phyloP scores from a whole-genome alignment of 768 basidiomycete species.

The Candolleomyces eurysporus region DNA sequence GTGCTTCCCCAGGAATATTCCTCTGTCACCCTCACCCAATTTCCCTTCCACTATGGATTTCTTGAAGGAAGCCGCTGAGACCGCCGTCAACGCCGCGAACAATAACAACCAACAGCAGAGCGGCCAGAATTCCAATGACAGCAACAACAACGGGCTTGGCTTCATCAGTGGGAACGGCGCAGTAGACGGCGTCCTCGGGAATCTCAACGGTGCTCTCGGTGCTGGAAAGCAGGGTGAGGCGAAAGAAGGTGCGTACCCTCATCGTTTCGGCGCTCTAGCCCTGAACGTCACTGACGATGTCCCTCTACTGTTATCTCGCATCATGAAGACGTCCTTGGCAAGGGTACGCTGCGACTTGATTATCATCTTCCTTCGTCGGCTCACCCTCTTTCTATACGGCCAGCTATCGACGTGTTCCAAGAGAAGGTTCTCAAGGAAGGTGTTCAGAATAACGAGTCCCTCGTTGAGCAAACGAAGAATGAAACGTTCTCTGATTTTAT shows the following conservation, averaged over 20 bases:
- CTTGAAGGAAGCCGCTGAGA: conserved; percentile 10
- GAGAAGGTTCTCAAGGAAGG: conserved; percentile 27
- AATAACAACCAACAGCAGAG: neutral
- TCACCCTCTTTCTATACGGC: neutral
- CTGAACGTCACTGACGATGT: no score
- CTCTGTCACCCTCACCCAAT: neutral
- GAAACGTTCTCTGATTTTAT: conserved; percentile 30
- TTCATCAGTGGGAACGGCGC: neutral
- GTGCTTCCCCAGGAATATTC: neutral
- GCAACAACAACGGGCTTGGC: neutral
- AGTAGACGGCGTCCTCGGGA: conserved; percentile 1
- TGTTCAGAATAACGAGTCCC: conserved; percentile 31
- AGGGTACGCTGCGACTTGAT: conserved; percentile 13
- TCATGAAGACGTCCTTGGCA: conserved; percentile 16
- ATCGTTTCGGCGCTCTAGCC: no score
- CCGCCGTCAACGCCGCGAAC: neutral
- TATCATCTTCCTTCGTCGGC: neutral
- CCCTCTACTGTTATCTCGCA: no score
- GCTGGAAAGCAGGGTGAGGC: conserved; percentile 16
- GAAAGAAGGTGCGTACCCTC: conserved; percentile 8
- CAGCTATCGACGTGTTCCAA: conserved; percentile 24
- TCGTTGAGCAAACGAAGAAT: conserved; percentile 34
- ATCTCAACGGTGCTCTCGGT: conserved; percentile 14
- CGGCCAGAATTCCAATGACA: conserved; percentile 1
- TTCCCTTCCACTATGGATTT: conserved; percentile 12